phyloP scores from a whole-genome alignment of 2,329 filamentous ascomycete species.

The Aureobasidium sp. region DNA sequence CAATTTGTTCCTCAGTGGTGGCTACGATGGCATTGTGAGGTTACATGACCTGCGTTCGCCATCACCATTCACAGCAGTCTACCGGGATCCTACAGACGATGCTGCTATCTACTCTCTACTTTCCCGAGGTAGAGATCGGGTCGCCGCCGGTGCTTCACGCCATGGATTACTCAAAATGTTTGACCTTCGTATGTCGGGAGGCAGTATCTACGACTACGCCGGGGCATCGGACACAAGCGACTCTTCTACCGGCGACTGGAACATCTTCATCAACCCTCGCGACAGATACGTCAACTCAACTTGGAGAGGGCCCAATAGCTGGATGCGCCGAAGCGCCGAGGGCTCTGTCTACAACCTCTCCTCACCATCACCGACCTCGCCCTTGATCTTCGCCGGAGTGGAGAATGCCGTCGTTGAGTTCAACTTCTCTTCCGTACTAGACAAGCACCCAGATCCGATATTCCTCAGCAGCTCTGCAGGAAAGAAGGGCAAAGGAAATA shows the following conservation, averaged over 20 bases:
- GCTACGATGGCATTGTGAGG: constrained; percentile 49
- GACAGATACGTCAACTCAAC: constrained; percentile 17
- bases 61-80: constrained; percentile 32
- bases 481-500: not conserved
- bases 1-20: constrained; percentile 51
- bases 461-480: not conserved
- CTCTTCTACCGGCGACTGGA: constrained; percentile 29
- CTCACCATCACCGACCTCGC: constrained; percentile 36
- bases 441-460: constrained; percentile 35
- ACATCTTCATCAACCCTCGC: constrained; percentile 38
- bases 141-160: constrained; percentile 49
- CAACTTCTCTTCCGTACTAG: constrained; percentile 35
- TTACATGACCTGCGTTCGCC: constrained; percentile 54
- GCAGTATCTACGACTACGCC: constrained; percentile 31
- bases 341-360: constrained; percentile 43
- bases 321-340: constrained; percentile 23
- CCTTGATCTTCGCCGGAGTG: constrained; percentile 40
- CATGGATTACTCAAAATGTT: constrained; percentile 55
- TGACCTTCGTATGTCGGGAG: constrained; percentile 47
- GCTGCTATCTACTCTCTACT: constrained; percentile 52
- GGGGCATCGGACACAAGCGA: constrained; percentile 15
- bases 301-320: constrained; percentile 20
- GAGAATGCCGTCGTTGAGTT: constrained; percentile 38
- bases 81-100: constrained; percentile 49
- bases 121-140: constrained; percentile 46